Evolutionary conservation across 495 filamentous ascomycete genomes (phyloP).

Genomic region (Penicillium lagena): DNA sequence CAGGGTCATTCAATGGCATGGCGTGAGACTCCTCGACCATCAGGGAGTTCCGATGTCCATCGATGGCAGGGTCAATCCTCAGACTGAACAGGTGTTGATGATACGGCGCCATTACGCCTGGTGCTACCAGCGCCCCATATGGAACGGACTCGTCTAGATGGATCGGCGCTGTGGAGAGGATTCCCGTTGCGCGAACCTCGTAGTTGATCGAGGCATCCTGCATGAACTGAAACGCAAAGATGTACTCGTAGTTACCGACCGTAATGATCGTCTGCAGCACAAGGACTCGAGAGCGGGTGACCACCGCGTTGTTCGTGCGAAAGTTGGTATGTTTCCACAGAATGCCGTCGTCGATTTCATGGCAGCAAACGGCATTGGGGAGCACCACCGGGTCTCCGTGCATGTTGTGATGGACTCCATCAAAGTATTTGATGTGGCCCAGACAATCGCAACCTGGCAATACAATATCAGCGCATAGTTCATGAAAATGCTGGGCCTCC

Average conservation of each 20-base stretch:
- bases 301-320: constrained; percentile 51
- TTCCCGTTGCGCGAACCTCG: constrained; percentile 81
- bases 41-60: constrained; percentile 62
- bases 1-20: constrained; percentile 49
- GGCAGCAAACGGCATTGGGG: constrained; percentile 55
- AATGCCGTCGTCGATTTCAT: constrained; percentile 63
- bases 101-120: constrained; percentile 68
- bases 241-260: constrained; percentile 80
- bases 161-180: constrained; percentile 67
- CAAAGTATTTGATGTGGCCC: constrained; percentile 52
- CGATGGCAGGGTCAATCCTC: constrained; percentile 76
- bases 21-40: constrained; percentile 63
- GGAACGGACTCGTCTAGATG: constrained; percentile 33
- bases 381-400: constrained; percentile 44
- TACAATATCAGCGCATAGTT: too few species aligned
- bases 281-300: constrained; percentile 49
- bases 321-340: constrained; percentile 68
- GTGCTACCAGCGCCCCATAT: constrained; percentile 80
- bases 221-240: constrained; percentile 78
- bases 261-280: constrained; percentile 73
- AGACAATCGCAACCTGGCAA: too few species aligned
- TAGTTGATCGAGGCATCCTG: constrained; percentile 72
- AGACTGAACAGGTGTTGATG: constrained; percentile 91
- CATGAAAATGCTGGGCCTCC: constrained; percentile 53
- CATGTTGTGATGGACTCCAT: constrained; percentile 45